Conservation (phyloP, 2,329 filamentous ascomycete species). For the Endoconidiophora laricicola region DNA sequence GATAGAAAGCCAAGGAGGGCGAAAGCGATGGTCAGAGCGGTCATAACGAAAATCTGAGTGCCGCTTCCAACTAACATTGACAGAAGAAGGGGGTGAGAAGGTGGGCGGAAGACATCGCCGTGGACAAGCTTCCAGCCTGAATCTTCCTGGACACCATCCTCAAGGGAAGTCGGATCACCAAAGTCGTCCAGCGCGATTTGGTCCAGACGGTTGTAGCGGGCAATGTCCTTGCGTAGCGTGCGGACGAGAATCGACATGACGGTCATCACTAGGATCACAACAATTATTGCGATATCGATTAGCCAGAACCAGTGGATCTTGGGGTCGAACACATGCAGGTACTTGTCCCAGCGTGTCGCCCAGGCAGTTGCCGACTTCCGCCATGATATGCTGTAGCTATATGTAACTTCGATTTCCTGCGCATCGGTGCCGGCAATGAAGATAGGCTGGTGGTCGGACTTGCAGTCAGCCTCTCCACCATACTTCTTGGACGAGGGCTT, state of each 20-base stretch:
- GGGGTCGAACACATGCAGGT: slow-evolving; percentile 89
- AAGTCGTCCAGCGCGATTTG: slow-evolving; percentile 82
- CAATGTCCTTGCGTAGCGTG: slow-evolving; percentile 86
- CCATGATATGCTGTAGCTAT: slow-evolving; percentile 91
- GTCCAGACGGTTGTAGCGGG: slow-evolving; percentile 87
- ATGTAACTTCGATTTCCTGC: slow-evolving; percentile 47
- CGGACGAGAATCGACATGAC: slow-evolving; percentile 84
- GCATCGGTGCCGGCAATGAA: slow-evolving; percentile 40
- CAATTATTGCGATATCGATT: slow-evolving; percentile 88
- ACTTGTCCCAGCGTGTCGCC: slow-evolving; percentile 98
- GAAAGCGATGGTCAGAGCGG: slow-evolving; percentile 82
- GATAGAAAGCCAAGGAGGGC: slow-evolving; percentile 89
- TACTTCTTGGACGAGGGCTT: slow-evolving; percentile 58
- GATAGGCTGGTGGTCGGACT: slow-evolving; percentile 38
- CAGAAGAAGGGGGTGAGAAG: slow-evolving; percentile 65
- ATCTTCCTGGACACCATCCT: slow-evolving; percentile 90
- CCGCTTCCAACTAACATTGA: slow-evolving; percentile 85
- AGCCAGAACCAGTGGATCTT: slow-evolving; percentile 99
- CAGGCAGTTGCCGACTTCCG: slow-evolving; percentile 68
- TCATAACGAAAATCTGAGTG: slow-evolving; percentile 94
- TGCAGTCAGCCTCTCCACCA: slow-evolving; percentile 46
- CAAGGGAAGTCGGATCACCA: slow-evolving; percentile 58
- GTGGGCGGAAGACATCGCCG: slow-evolving; percentile 88
- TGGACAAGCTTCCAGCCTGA: slow-evolving; percentile 98
- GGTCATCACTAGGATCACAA: slow-evolving; percentile 77